A percentile compares a stretch with the other conserved stretches of the same genome.
These are phyloP conservation scores for Daldinia grandis DNA, from an alignment of 495 filamentous ascomycete species.

Conservation along the genomic window DNA sequence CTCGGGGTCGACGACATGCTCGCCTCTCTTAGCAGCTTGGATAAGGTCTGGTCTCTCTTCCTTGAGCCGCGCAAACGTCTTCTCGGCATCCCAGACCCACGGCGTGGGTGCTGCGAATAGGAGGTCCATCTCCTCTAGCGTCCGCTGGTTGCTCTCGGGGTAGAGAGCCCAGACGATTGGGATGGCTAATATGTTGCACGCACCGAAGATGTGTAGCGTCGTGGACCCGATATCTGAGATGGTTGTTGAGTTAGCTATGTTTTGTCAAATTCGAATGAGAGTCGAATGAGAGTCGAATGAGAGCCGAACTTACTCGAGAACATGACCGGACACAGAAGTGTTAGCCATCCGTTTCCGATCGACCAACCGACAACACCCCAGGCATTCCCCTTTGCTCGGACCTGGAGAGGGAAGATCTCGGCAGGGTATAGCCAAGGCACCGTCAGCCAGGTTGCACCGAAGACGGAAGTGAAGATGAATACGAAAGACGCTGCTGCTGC, in stretches of 20 bases:
- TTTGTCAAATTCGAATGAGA: neutral
- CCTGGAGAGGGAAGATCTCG: constrained; percentile 74
- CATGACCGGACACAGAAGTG: constrained; percentile 70
- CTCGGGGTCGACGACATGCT: constrained; percentile 60
- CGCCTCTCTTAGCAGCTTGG: constrained; percentile 45
- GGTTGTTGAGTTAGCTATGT: constrained; percentile 6
- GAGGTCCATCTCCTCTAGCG: constrained; percentile 74
- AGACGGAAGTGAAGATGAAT: constrained; percentile 73
- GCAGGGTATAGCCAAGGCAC: constrained; percentile 77
- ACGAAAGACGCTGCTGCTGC: constrained; percentile 72
- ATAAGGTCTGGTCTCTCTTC: constrained; percentile 54
- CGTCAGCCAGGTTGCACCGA: constrained; percentile 77
- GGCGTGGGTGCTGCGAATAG: constrained; percentile 67
- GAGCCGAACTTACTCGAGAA: constrained; percentile 51
- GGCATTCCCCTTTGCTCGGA: constrained; percentile 75
- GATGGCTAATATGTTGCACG: constrained; percentile 68
- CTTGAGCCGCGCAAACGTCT: constrained; percentile 68
- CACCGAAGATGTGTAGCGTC: constrained; percentile 73
- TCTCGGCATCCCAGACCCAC: constrained; percentile 73
- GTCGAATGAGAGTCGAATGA: neutral
- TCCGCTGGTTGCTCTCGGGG: constrained; percentile 73
- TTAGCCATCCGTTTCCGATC: constrained; percentile 74
- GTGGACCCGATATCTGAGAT: constrained; percentile 63
- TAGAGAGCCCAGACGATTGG: constrained; percentile 75
- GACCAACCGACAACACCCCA: constrained; percentile 79